Conservation (phyloP, 164 flowering plant genomes). For the Vitis labrusca region DNA sequence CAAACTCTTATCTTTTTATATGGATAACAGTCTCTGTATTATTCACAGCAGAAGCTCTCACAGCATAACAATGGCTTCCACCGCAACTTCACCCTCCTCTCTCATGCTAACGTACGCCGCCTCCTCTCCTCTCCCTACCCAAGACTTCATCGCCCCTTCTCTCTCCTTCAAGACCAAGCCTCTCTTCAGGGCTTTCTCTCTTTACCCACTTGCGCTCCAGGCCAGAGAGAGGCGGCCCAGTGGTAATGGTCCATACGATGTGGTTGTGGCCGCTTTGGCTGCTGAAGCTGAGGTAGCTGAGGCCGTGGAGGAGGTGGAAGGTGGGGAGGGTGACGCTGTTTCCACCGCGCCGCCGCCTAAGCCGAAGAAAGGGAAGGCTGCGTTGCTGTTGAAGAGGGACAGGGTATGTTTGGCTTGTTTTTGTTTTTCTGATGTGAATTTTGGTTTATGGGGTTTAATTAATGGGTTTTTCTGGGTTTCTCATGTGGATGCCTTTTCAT, state of each 20-base stretch:
- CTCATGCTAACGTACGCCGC: constrained; percentile 31
- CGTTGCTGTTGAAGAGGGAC: constrained; percentile 81
- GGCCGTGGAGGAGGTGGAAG: constrained; percentile 27
- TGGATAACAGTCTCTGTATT: background rate
- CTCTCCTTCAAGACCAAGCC: constrained; percentile 34
- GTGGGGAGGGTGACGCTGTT: constrained; percentile 20
- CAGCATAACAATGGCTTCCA: constrained; percentile 28
- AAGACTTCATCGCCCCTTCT: constrained; percentile 28
- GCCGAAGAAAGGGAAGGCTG: constrained; percentile 90
- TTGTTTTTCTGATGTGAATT: background rate
- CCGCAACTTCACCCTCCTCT: constrained; percentile 32
- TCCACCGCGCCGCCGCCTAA: constrained; percentile 30
- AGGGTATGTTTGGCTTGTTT: constrained; percentile 44
- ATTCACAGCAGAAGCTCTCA: background rate
- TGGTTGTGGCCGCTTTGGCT: constrained; percentile 35
- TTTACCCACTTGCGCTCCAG: constrained; percentile 25
- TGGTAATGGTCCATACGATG: constrained; percentile 20
- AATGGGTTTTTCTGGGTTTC: background rate
- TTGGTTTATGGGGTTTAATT: background rate
- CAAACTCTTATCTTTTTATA: constrained; percentile 5
- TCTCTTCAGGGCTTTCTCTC: constrained; percentile 24
- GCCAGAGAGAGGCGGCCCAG: constrained; percentile 13
- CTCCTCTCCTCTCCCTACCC: constrained; percentile 20
- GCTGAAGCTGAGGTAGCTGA: constrained; percentile 38
- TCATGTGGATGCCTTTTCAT: too few relatives aligned